Conservation (phyloP, 768 basidiomycete species). For the Leccinum variicolor region DNA sequence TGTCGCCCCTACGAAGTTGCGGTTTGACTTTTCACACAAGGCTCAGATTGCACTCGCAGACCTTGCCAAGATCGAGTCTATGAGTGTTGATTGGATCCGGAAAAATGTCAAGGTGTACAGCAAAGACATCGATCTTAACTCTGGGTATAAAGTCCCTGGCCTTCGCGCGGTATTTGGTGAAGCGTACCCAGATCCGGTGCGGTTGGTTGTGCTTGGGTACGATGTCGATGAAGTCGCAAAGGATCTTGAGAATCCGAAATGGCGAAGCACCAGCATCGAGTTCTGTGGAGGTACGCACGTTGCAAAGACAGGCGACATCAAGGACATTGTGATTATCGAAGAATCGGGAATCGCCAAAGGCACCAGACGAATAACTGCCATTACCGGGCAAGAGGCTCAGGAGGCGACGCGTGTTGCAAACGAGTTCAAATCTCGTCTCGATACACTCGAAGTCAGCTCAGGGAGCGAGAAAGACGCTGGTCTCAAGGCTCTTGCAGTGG, state of each 20-base stretch:
- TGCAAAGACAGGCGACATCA: conserved; percentile 94
- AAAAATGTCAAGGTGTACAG: conserved; percentile 86
- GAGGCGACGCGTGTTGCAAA: conserved; percentile 71
- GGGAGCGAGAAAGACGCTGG: conserved; percentile 87
- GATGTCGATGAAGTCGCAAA: conserved; percentile 81
- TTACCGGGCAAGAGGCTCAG: conserved; percentile 92
- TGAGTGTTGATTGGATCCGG: conserved; percentile 87
- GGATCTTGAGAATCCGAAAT: conserved; percentile 87
- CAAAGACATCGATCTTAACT: conserved; percentile 75
- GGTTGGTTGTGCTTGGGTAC: conserved; percentile 89
- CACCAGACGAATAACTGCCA: conserved; percentile 89
- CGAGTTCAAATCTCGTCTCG: conserved; percentile 58
- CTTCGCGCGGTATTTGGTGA: conserved; percentile 97
- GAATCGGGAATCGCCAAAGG: conserved; percentile 99
- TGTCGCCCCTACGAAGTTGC: conserved; percentile 91
- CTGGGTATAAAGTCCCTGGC: conserved; percentile 87
- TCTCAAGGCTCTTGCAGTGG: conserved; percentile 76
- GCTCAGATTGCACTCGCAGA: conserved; percentile 76
- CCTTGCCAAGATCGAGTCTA: conserved; percentile 75
- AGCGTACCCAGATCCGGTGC: conserved; percentile 94
- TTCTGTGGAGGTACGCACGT: conserved; percentile 99
- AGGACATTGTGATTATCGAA: conserved; percentile 91
- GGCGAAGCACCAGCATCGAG: conserved; percentile 89
- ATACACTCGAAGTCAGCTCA: conserved; percentile 51
- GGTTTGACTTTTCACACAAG: conserved; percentile 99